phyloP scores from a whole-genome alignment of 208 protist species.

The Leishmania amazonensis region DNA sequence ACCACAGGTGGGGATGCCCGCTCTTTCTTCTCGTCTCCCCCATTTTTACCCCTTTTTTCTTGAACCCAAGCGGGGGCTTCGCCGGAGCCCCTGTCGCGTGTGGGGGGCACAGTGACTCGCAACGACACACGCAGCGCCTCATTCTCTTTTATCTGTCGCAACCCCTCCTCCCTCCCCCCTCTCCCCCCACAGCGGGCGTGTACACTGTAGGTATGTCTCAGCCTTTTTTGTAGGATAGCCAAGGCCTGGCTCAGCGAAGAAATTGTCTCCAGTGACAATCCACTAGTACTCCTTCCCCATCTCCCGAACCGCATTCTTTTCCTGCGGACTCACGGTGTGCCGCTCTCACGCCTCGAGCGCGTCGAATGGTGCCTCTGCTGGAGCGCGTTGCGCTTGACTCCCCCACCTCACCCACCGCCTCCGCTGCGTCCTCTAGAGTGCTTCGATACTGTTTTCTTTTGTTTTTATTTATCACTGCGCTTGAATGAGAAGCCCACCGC shows the following conservation, averaged over 20 bases:
- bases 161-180: too few species aligned
- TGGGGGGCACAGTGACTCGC: not conserved
- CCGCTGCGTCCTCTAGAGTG: too few species aligned
- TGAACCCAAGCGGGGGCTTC: not conserved
- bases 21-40: not conserved
- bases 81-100: not conserved
- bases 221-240: not conserved
- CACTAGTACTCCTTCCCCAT: not conserved
- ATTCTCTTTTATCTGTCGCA: not conserved
- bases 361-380: too few species aligned
- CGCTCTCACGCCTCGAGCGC: too few species aligned
- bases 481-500: not conserved
- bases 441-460: too few species aligned
- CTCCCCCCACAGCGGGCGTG: not conserved
- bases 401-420: not conserved
- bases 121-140: not conserved
- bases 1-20: not conserved
- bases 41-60: not conserved
- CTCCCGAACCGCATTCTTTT: not conserved
- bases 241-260: not conserved
- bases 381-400: too few species aligned
- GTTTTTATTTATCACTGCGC: too few species aligned
- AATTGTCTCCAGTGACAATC: not conserved
- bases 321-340: too few species aligned
- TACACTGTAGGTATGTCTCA: not conserved